Percentiles rank a stretch among this genome's conserved stretches.
These are phyloP conservation scores for Polytrichum formosum DNA, from an alignment of 225 moss, liverwort and hornwort species.

Conservation along the genomic window DNA sequence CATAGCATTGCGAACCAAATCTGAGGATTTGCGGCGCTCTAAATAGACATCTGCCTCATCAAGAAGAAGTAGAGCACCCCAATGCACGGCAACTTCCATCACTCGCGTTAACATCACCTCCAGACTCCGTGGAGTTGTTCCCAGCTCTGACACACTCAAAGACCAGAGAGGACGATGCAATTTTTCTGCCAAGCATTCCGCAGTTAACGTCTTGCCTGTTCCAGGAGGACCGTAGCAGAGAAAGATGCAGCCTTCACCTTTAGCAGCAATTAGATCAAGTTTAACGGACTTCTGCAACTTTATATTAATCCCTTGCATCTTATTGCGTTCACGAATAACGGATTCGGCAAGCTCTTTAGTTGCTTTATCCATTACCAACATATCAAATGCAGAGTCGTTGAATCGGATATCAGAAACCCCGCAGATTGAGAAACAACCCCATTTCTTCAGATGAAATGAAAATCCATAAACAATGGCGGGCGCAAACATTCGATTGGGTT, in stretches of 20 bases:
- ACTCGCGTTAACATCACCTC: conserved; percentile 15
- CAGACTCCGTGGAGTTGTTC: background rate
- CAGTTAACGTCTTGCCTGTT: conserved; percentile 54
- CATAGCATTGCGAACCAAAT: conserved; percentile 13
- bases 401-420: conserved; percentile 26
- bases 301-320: fast-evolving
- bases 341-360: conserved; percentile 11
- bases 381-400: conserved; percentile 26
- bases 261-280: conserved; percentile 35
- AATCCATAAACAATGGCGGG: conserved; percentile 34
- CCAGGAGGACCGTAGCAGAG: conserved; percentile 51
- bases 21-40: conserved; percentile 2
- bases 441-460: conserved; percentile 25
- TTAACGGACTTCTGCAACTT: fast-evolving
- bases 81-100: conserved; percentile 24
- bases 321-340: conserved; percentile 7
- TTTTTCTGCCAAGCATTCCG: conserved; percentile 56
- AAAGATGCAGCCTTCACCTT: conserved; percentile 51
- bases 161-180: conserved; percentile 44
- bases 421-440: conserved; percentile 33
- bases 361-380: conserved; percentile 34
- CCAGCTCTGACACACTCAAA: conserved; percentile 10
- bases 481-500: conserved; percentile 11
- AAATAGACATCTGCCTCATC: too few species aligned
- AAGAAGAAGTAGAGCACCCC: conserved; percentile 3